Percentiles rank a stretch among this genome's conserved stretches.
phyloP scores from a whole-genome alignment of 2,329 filamentous ascomycete species.

The Hypocrella siamensis region DNA sequence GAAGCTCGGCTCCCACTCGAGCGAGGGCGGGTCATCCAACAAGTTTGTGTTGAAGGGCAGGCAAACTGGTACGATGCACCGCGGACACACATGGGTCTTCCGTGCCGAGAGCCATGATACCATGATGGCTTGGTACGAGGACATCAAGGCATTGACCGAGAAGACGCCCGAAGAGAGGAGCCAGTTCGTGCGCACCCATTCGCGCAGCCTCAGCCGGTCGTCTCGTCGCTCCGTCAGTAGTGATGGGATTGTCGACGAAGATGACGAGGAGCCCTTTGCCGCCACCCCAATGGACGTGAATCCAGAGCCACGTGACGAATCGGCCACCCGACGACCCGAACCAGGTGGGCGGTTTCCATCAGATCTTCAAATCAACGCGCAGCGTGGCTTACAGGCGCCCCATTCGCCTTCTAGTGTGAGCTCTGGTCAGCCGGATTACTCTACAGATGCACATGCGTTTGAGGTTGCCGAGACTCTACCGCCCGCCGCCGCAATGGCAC shows the following conservation, averaged over 20 bases:
- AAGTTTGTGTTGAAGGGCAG: slow-evolving; percentile 97
- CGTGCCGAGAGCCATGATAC: slow-evolving; percentile 67
- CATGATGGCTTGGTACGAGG: slow-evolving; percentile 93
- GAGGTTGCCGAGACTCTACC: slow-evolving; percentile 42
- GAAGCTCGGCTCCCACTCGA: slow-evolving; percentile 84
- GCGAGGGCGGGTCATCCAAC: slow-evolving; percentile 69
- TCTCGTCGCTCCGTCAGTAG: slow-evolving; percentile 50
- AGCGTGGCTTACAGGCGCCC: slow-evolving; percentile 66
- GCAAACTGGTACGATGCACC: slow-evolving; percentile 84
- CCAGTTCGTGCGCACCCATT: slow-evolving; percentile 72
- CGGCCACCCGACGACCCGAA: slow-evolving; percentile 52
- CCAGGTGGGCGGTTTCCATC: slow-evolving; percentile 95
- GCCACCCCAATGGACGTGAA: slow-evolving; percentile 28
- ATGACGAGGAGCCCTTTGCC: slow-evolving; percentile 48
- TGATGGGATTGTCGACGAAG: slow-evolving; percentile 64
- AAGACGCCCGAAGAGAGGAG: slow-evolving; percentile 77
- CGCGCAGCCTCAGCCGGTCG: slow-evolving; percentile 57
- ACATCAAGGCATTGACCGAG: slow-evolving; percentile 79
- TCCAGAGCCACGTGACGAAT: slow-evolving; percentile 32
- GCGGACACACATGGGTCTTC: slow-evolving; percentile 60
- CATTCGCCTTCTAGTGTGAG: slow-evolving; percentile 70
- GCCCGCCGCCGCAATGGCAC: too few species aligned
- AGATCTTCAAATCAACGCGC: slow-evolving; percentile 68
- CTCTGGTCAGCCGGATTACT: slow-evolving; percentile 37
- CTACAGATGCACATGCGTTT: slow-evolving; percentile 39